Conservation (phyloP, 2,329 filamentous ascomycete species). For the Magnaporthiopsis incrustans region DNA sequence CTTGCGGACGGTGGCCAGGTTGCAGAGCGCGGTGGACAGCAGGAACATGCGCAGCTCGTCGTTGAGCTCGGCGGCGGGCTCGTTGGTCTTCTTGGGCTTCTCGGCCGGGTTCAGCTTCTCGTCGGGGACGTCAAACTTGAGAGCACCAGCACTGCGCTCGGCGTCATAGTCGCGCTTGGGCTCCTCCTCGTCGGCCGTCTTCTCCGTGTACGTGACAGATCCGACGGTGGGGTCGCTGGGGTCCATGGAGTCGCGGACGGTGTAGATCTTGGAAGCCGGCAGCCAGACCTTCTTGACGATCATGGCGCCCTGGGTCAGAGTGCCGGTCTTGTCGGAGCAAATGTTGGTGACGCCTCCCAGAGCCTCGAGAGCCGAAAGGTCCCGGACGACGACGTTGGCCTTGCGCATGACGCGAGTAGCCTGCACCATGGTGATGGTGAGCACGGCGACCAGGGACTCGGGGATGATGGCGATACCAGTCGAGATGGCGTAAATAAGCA, state of each 20-base stretch:
- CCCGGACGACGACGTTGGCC: conserved; percentile 55
- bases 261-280: conserved; percentile 47
- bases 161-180: conserved; percentile 45
- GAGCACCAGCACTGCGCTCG: conserved; percentile 50
- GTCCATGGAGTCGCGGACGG: conserved; percentile 52
- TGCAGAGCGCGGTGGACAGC: conserved; percentile 54
- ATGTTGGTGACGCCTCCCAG: conserved; percentile 65
- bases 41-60: conserved; percentile 43
- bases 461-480: conserved; percentile 57
- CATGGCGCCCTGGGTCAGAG: conserved; percentile 62
- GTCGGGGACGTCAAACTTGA: conserved; percentile 56
- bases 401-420: conserved; percentile 58
- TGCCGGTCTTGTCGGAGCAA: conserved; percentile 68
- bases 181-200: conserved; percentile 18
- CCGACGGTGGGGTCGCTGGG: conserved; percentile 55
- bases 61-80: conserved; percentile 32
- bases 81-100: conserved; percentile 25
- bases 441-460: conserved; percentile 59
- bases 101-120: conserved; percentile 39
- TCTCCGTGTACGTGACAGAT: conserved; percentile 37
- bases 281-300: conserved; percentile 61
- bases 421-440: conserved; percentile 64
- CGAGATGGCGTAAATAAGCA: conserved; percentile 53
- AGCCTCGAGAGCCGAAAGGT: conserved; percentile 59
- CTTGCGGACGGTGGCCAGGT: conserved; percentile 51